Evolutionary conservation across 2,329 filamentous ascomycete species (phyloP), one percentile per base, ranked within the genome.

Genomic region (Sphaerulina musiva): DNA sequence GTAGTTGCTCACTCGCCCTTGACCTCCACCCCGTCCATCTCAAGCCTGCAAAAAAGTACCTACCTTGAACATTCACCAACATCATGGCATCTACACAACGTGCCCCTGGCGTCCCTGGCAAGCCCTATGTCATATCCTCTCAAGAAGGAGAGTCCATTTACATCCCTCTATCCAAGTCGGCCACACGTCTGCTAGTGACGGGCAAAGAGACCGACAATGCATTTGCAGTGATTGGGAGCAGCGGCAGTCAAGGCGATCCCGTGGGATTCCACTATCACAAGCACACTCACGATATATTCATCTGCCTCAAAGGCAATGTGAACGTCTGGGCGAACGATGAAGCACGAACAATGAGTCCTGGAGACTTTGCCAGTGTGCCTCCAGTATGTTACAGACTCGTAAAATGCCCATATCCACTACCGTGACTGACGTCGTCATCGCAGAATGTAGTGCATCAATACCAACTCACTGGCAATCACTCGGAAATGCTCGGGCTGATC

Each of bases 311-410:
- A 62, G 80, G 80, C 0, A 75, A 66, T 51, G 61, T 81, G 57
- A 81, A 80, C 59, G 66, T 82, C 5, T 82, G 78, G 77, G 79
- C 76, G n/a, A 76, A 76, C n/a, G 77, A 81, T 45, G 72, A 78
- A 59, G 80, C 77, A 53, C 69, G 78, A 17, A 74, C 77, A 48
- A 70, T 82, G 70, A 73, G 72, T 0, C 74, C 78, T 0, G 80
- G 80, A 0, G 80, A 83, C 58, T 82, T 81, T 66, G 79, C 79
- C 3, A 80, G 78, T 58, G 74, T 81, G 3, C 80, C 80, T 46
- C 80, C 79, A 7, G 78, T 80, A 68, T 60, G 69, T 64, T 20
- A 20, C 20, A 20, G 20, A 20, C 20, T 20, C 20, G 20, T 4
- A 20, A 20, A 20, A 20, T 20, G 20, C 20, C 20, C 20, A 20